phyloP scores from a whole-genome alignment of 2,329 filamentous ascomycete genomes.

The Aspergillus brasiliensis region DNA sequence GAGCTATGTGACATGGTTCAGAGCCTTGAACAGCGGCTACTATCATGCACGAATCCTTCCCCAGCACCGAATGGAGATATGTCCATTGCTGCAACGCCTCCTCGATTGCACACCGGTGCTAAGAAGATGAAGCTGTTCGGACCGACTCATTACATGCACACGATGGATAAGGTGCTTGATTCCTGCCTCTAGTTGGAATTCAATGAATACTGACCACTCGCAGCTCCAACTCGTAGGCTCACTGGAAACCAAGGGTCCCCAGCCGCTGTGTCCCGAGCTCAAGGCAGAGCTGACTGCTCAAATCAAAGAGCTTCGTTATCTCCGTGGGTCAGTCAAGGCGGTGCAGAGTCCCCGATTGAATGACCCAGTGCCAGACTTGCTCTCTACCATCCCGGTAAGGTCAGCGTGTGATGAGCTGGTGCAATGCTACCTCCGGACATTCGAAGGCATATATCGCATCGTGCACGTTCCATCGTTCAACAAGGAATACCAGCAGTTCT shows the following conservation, averaged over 20 bases:
- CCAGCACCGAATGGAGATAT: not conserved
- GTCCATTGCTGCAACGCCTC: slow-evolving; percentile 1
- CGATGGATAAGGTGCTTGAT: slow-evolving; percentile 15
- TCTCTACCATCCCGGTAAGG: slow-evolving; percentile 22
- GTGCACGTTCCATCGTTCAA: slow-evolving; percentile 39
- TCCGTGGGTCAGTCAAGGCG: slow-evolving; percentile 26
- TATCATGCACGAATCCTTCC: not conserved
- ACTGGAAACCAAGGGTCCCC: slow-evolving; percentile 9
- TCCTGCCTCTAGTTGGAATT: not conserved
- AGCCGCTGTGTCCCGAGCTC: slow-evolving; percentile 10
- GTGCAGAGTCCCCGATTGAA: slow-evolving; percentile 16
- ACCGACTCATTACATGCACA: slow-evolving; percentile 16
- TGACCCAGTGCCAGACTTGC: slow-evolving; percentile 24
- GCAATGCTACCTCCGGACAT: slow-evolving; percentile 28
- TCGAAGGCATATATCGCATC: slow-evolving; percentile 37
- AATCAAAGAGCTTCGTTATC: slow-evolving; percentile 18
- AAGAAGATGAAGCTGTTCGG: slow-evolving; percentile 20
- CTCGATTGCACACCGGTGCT: slow-evolving; percentile 9
- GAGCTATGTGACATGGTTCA: slow-evolving; percentile 9
- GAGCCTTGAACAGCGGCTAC: slow-evolving; percentile 12
- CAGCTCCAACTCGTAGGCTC: slow-evolving; percentile 15
- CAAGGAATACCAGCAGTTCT: slow-evolving; percentile 33
- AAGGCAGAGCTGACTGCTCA: slow-evolving; percentile 16
- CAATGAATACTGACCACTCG: not conserved
- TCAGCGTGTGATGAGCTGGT: slow-evolving; percentile 26